phyloP scores from a whole-genome alignment of 1,284 basidiomycete species.

The Mycena citricolor region DNA sequence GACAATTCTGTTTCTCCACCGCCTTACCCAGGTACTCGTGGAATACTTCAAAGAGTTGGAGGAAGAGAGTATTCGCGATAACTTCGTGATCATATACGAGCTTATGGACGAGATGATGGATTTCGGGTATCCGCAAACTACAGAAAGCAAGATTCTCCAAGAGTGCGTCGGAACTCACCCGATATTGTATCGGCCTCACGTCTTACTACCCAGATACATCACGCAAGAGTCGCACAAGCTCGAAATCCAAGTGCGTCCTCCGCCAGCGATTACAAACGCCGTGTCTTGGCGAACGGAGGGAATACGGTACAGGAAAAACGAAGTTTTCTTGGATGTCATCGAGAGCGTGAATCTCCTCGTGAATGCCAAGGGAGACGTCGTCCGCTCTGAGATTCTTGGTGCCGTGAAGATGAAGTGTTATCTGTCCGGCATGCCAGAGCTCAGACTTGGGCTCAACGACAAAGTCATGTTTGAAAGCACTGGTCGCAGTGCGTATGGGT shows the following conservation, averaged over 20 bases:
- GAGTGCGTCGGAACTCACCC: conserved; percentile 58
- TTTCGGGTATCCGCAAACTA: conserved; percentile 98
- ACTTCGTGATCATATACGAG: conserved; percentile 98
- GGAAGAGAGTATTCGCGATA: conserved; percentile 98
- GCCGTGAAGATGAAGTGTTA: conserved; percentile 99
- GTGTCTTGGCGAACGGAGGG: conserved; percentile 99
- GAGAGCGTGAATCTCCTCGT: conserved; percentile 97
- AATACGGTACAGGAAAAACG: conserved; percentile 97
- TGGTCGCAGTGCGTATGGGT: conserved; percentile 73
- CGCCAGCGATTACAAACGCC: conserved; percentile 98
- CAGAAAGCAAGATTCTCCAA: conserved; percentile 98
- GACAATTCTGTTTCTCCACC: conserved; percentile 95
- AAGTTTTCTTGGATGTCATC: conserved; percentile 98
- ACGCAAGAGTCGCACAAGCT: conserved; percentile 99
- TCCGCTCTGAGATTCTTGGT: conserved; percentile 95
- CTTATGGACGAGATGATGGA: conserved; percentile 99
- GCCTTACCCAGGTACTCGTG: conserved; percentile 84
- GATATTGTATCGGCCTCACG: background rate
- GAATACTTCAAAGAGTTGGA: conserved; percentile 99
- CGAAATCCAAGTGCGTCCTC: conserved; percentile 93
- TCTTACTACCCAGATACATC: conserved; percentile 85
- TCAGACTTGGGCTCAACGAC: conserved; percentile 95
- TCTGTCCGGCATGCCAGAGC: conserved; percentile 97
- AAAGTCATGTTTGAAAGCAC: conserved; percentile 99
- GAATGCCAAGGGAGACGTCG: conserved; percentile 95